phyloP scores from a whole-genome alignment of 495 filamentous ascomycete genomes.

The Neurospora sp. region DNA sequence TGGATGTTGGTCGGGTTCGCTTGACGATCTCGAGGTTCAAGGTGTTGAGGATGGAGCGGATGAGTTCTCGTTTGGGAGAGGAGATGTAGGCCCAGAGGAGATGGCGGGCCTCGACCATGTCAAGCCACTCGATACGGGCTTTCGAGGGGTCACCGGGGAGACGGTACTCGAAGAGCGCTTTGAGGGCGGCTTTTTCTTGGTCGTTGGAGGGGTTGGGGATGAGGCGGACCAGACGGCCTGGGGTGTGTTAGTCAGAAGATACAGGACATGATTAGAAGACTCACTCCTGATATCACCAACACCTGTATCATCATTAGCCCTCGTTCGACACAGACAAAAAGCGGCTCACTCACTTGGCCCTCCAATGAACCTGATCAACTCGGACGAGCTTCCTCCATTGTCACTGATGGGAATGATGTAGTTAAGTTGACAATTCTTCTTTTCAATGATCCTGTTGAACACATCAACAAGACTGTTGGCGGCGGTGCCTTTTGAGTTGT shows the following conservation, averaged over 20 bases:
- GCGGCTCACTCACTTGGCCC: conserved; percentile 47
- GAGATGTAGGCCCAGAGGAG: conserved; percentile 65
- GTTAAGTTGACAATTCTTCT: conserved; percentile 57
- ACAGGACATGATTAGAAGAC: conserved; percentile 13
- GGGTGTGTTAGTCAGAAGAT: background rate
- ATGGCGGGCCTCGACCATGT: conserved; percentile 75
- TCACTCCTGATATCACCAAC: conserved; percentile 86
- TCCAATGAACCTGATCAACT: conserved; percentile 86
- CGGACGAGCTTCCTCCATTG: conserved; percentile 86
- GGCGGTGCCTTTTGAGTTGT: conserved; percentile 59
- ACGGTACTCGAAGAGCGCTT: conserved; percentile 75
- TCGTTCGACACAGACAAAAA: background rate
- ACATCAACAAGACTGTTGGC: conserved; percentile 92
- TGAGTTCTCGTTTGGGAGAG: conserved; percentile 79
- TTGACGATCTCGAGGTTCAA: conserved; percentile 89
- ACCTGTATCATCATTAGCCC: conserved; percentile 29
- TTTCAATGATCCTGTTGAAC: conserved; percentile 64
- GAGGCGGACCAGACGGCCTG: conserved; percentile 80
- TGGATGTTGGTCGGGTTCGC: conserved; percentile 60
- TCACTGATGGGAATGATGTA: conserved; percentile 93
- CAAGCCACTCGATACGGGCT: conserved; percentile 69
- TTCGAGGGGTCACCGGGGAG: conserved; percentile 45
- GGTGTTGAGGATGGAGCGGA: conserved; percentile 79
- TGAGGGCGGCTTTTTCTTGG: conserved; percentile 61
- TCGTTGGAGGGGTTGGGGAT: conserved; percentile 57